phyloP scores from a whole-genome alignment of 352 stramenopile genomes.

The Aphanomyces stellatus region DNA sequence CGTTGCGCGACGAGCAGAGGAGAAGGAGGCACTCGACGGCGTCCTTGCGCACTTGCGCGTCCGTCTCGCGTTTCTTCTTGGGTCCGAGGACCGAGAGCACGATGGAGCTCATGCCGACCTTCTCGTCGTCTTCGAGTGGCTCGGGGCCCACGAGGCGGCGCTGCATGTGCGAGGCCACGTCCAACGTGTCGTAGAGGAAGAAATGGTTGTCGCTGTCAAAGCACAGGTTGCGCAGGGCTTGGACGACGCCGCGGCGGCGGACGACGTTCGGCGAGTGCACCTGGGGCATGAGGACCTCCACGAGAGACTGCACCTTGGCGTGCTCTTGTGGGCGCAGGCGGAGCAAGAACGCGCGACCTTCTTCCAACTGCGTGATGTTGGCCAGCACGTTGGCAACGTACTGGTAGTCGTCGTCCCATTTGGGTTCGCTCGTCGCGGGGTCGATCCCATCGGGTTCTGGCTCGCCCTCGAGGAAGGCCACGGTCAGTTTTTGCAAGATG shows the following conservation, averaged over 20 bases:
- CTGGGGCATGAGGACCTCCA: conserved; percentile 56
- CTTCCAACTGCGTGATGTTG: conserved; percentile 76
- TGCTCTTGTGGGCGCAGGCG: conserved; percentile 35
- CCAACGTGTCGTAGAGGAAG: conserved; percentile 78
- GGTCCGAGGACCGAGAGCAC: conserved; percentile 54
- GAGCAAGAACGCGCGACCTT: conserved; percentile 68
- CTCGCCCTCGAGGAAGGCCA: conserved; percentile 57
- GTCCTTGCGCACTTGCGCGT: conserved; percentile 56
- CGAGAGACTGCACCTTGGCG: conserved; percentile 44
- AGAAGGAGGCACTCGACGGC: conserved; percentile 67
- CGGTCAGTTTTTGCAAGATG: conserved; percentile 72
- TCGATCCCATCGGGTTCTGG: conserved; percentile 72
- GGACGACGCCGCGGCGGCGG: conserved; percentile 56
- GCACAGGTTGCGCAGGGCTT: conserved; percentile 72
- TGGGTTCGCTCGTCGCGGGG: conserved; percentile 52
- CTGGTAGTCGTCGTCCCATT: conserved; percentile 84
- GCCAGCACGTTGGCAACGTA: conserved; percentile 80
- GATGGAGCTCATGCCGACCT: conserved; percentile 66
- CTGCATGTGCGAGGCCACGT: conserved; percentile 73
- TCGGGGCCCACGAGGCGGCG: conserved; percentile 66
- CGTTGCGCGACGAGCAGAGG: conserved; percentile 68
- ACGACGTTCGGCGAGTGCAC: conserved; percentile 76
- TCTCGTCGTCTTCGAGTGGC: conserved; percentile 66
- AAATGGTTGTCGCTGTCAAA: conserved; percentile 86
- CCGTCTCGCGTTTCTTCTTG: conserved; percentile 79